A percentile compares a stretch with the other conserved stretches of the same genome.
phyloP scores from a whole-genome alignment of 352 stramenopile species.

The Phytophthora pluvialis region DNA sequence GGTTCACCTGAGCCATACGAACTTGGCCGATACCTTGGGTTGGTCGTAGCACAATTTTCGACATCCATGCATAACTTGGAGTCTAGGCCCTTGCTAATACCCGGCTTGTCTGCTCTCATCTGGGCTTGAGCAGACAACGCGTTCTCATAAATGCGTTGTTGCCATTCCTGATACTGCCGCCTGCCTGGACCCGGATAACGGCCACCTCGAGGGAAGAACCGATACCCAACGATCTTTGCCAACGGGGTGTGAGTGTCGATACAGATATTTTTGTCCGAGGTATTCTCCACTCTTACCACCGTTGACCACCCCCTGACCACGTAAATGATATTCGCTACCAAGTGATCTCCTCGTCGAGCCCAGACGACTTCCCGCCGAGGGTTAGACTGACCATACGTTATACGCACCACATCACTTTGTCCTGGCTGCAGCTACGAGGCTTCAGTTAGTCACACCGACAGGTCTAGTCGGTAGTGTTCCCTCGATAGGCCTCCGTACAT shows the following conservation, averaged over 20 bases:
- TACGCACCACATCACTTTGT: neutral
- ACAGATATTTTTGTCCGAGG: neutral
- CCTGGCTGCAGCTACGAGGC: neutral
- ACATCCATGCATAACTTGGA: too few relatives aligned
- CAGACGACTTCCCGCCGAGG: neutral
- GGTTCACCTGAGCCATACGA: too few relatives aligned
- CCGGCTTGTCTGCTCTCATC: too few relatives aligned
- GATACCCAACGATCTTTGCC: neutral
- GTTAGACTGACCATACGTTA: neutral
- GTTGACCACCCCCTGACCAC: neutral
- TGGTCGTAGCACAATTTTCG: too few relatives aligned
- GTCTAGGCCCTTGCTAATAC: too few relatives aligned
- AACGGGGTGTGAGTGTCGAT: neutral
- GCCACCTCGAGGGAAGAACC: neutral
- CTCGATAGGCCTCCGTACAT: neutral
- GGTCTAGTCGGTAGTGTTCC: neutral
- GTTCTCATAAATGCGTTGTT: conserved; percentile 10
- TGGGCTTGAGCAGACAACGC: too few relatives aligned
- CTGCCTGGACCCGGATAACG: neutral
- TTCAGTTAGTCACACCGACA: neutral
- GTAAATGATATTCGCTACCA: neutral
- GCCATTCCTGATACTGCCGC: conserved; percentile 9
- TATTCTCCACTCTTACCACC: neutral
- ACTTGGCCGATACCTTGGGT: too few relatives aligned
- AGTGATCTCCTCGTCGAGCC: neutral